Percentiles rank a stretch among this genome's conserved stretches.
phyloP scores from a whole-genome alignment of 768 basidiomycete species.

The Gautieria morchelliformis region DNA sequence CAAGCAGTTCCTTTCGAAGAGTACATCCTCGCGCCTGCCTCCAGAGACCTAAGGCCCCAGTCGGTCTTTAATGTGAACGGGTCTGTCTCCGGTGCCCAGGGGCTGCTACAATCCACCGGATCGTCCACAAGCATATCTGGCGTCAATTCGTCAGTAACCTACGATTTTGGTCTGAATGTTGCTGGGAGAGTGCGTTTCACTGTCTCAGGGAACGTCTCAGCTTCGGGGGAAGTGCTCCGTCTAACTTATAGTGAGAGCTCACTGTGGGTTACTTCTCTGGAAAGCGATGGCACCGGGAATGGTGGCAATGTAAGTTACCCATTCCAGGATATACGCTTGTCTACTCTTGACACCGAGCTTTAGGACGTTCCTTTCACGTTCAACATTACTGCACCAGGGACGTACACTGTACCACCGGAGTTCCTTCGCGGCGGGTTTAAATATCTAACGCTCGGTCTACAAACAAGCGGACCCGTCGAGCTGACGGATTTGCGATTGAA shows the following conservation, averaged over 20 bases:
- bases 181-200: not conserved
- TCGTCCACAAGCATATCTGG: not conserved
- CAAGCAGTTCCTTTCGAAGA: not conserved
- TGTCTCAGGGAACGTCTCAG: not conserved
- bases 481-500: constrained; percentile 41
- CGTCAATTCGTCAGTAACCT: not conserved
- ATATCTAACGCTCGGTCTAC: constrained; percentile 39
- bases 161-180: constrained; percentile 1
- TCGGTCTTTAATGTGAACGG: not conserved
- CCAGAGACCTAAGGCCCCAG: not conserved
- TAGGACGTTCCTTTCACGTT: constrained; percentile 1
- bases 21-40: constrained; percentile 4
- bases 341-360: not conserved
- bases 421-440: constrained; percentile 44
- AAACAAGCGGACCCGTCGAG: constrained; percentile 22
- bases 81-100: not conserved
- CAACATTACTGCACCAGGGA: constrained; percentile 16
- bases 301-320: not conserved
- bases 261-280: not conserved
- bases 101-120: not conserved
- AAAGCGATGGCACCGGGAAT: constrained; percentile 2
- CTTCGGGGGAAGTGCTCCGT: not conserved
- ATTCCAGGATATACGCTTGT: not conserved
- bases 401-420: constrained; percentile 39
- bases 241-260: constrained; percentile 4